phyloP scores from a whole-genome alignment of 2,329 filamentous ascomycete genomes.

The Herpotrichia juniperi region DNA sequence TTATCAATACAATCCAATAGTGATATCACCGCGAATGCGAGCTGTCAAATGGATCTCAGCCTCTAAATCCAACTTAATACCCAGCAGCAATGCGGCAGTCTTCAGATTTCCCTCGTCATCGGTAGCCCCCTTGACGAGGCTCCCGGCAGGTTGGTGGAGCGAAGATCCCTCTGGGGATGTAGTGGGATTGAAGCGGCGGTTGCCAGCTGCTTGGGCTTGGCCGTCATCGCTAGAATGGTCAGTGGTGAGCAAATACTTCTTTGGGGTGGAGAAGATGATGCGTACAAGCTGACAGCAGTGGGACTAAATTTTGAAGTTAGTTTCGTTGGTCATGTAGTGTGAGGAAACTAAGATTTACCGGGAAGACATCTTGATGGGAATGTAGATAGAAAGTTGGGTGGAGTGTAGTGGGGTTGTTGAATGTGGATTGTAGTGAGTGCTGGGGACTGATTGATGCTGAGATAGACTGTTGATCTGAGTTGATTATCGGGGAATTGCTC shows the following conservation, averaged over 20 bases:
- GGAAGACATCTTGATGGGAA: background rate
- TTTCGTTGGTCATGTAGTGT: background rate
- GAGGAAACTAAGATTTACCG: conserved; percentile 13
- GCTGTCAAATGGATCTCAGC: conserved; percentile 69
- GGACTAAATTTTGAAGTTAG: background rate
- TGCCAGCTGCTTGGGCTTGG: conserved; percentile 47
- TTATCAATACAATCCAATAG: conserved; percentile 62
- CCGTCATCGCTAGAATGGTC: conserved; percentile 44
- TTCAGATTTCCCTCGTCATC: conserved; percentile 65
- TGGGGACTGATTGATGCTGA: conserved; percentile 28
- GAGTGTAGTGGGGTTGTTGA: conserved; percentile 31
- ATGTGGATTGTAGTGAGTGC: conserved; percentile 17
- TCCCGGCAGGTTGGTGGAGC: conserved; percentile 47
- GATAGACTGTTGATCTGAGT: background rate
- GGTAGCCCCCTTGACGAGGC: conserved; percentile 62
- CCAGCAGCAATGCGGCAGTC: conserved; percentile 63
- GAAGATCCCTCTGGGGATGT: conserved; percentile 46
- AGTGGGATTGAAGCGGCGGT: conserved; percentile 30
- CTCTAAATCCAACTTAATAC: conserved; percentile 69
- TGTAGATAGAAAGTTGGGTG: conserved; percentile 7
- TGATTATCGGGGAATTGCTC: background rate
- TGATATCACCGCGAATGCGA: conserved; percentile 65
- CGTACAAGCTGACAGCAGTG: conserved; percentile 31
- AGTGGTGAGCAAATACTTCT: background rate
- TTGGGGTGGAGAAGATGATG: background rate